A percentile compares a stretch with the other conserved stretches of the same genome.
Evolutionary conservation across 305 asterid genomes (phyloP).

Genomic region (Andrographis paniculata): DNA sequence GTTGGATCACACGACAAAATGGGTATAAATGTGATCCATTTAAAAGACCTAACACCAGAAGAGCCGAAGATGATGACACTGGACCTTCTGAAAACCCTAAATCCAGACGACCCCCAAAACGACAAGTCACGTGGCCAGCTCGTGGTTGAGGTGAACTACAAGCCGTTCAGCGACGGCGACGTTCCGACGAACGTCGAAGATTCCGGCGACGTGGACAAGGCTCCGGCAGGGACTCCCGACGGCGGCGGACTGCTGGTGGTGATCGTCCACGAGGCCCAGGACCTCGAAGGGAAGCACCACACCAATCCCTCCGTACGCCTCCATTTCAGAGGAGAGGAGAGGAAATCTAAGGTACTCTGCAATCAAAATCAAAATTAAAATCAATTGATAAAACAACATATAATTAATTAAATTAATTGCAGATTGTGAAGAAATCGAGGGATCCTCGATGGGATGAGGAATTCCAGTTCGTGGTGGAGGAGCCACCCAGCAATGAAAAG

Average conservation of each 20-base stretch:
- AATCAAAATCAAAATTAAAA: too few relatives aligned
- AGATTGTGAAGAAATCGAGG: slow-evolving; percentile 74
- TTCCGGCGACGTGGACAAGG: slow-evolving; percentile 48
- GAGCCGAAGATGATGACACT: slow-evolving; percentile 64
- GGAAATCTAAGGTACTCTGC: slow-evolving; percentile 84
- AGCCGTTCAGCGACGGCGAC: slow-evolving; percentile 57
- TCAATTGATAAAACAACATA: too few relatives aligned
- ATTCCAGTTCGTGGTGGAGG: slow-evolving; percentile 71
- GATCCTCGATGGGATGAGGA: slow-evolving; percentile 98
- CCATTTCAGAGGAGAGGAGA: slow-evolving; percentile 77
- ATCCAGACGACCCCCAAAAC: slow-evolving; percentile 64
- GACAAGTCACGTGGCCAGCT: slow-evolving; percentile 83
- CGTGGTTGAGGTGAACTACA: slow-evolving; percentile 60
- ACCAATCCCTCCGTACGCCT: slow-evolving; percentile 80
- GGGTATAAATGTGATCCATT: slow-evolving; percentile 56
- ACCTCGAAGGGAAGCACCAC: slow-evolving; percentile 90
- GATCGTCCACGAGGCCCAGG: slow-evolving; percentile 86
- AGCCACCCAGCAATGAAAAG: slow-evolving; percentile 84
- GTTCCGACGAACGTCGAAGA: slow-evolving; percentile 45
- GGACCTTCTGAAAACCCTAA: slow-evolving; percentile 74
- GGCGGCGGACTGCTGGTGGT: slow-evolving; percentile 89
- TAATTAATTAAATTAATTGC: too few relatives aligned
- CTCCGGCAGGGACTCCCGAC: slow-evolving; percentile 93
- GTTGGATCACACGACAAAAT: slow-evolving; percentile 84
- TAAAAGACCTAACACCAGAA: slow-evolving; percentile 65